A percentile compares a stretch with the other conserved stretches of the same genome.
Evolutionary conservation across 495 filamentous ascomycete species (phyloP).

Genomic region (Lepidopterella palustris): DNA sequence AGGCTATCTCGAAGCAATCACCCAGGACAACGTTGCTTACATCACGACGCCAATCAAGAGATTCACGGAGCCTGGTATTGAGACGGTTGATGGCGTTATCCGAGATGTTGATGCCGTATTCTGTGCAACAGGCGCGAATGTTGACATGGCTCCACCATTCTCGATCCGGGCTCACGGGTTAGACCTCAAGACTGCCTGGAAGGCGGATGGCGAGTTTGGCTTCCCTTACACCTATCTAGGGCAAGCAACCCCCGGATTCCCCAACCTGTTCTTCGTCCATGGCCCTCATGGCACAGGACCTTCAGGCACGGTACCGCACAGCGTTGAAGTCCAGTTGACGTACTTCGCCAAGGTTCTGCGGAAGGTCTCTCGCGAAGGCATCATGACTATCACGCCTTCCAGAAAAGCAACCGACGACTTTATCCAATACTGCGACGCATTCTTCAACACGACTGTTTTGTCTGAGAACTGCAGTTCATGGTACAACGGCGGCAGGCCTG

Average conservation of each 20-base stretch:
- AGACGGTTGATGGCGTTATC: constrained; percentile 27
- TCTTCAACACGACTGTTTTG: constrained; percentile 56
- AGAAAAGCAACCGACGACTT: constrained; percentile 55
- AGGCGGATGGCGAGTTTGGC: constrained; percentile 26
- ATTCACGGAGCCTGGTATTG: constrained; percentile 50
- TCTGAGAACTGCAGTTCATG: constrained; percentile 60
- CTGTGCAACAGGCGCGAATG: constrained; percentile 64
- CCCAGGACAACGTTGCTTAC: constrained; percentile 56
- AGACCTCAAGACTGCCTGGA: constrained; percentile 47
- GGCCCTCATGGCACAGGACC: constrained; percentile 47
- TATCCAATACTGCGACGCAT: constrained; percentile 53
- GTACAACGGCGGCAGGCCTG: constrained; percentile 59
- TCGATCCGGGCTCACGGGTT: constrained; percentile 47
- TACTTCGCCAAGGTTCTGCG: constrained; percentile 59
- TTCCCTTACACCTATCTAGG: constrained; percentile 59
- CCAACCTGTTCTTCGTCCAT: constrained; percentile 54
- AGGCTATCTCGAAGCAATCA: constrained; percentile 64
- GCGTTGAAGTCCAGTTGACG: constrained; percentile 51
- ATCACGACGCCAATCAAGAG: constrained; percentile 50
- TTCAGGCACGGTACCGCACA: constrained; percentile 47
- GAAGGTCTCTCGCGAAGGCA: constrained; percentile 57
- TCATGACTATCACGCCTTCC: constrained; percentile 52
- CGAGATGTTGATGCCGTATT: constrained; percentile 45
- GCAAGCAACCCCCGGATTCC: constrained; percentile 55
- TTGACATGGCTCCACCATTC: constrained; percentile 53